Evolutionary conservation across 192 early-diverging fungal species (phyloP).

Genomic region (Ramicandelaber brevisporus): DNA sequence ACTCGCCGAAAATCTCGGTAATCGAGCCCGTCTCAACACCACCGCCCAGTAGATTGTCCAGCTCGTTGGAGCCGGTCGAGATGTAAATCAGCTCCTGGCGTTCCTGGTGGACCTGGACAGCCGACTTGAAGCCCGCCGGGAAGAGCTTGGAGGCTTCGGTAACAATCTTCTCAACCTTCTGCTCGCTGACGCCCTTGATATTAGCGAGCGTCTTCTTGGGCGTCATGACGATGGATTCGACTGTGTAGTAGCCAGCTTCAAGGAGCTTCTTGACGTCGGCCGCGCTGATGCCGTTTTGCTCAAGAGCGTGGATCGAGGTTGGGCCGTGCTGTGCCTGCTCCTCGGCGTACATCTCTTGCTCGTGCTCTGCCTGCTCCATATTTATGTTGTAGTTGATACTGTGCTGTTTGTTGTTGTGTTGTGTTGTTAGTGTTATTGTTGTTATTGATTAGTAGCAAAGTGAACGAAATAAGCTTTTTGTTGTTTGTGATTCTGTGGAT

Average conservation of each 20-base stretch:
- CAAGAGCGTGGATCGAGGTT: no score
- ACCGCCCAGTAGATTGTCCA: slow-evolving; percentile 81
- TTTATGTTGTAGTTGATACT: no score
- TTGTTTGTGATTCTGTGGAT: no score
- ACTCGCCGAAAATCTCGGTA: slow-evolving; percentile 96
- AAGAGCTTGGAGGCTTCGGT: slow-evolving; percentile 77
- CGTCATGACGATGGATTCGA: slow-evolving; percentile 84
- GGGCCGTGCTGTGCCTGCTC: no score
- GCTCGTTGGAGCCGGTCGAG: slow-evolving; percentile 69
- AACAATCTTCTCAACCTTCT: slow-evolving; percentile 85
- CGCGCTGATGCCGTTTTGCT: slow-evolving; percentile 39
- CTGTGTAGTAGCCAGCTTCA: slow-evolving; percentile 67
- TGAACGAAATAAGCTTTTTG: no score
- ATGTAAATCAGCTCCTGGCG: slow-evolving; percentile 58
- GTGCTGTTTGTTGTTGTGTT: no score
- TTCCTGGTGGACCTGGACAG: slow-evolving; percentile 66
- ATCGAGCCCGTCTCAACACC: slow-evolving; percentile 93
- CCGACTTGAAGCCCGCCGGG: slow-evolving; percentile 88
- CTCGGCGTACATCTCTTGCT: no score
- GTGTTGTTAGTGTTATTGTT: no score
- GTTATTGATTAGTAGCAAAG: no score
- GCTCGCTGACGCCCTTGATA: slow-evolving; percentile 89
- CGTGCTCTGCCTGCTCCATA: no score
- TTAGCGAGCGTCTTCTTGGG: slow-evolving; percentile 61
- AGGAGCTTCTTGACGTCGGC: slow-evolving; percentile 62